Percentiles rank a stretch among this genome's conserved stretches.
phyloP scores from a whole-genome alignment of 805 yeast species.

The Cyberlindnera euphorbiiphila region DNA sequence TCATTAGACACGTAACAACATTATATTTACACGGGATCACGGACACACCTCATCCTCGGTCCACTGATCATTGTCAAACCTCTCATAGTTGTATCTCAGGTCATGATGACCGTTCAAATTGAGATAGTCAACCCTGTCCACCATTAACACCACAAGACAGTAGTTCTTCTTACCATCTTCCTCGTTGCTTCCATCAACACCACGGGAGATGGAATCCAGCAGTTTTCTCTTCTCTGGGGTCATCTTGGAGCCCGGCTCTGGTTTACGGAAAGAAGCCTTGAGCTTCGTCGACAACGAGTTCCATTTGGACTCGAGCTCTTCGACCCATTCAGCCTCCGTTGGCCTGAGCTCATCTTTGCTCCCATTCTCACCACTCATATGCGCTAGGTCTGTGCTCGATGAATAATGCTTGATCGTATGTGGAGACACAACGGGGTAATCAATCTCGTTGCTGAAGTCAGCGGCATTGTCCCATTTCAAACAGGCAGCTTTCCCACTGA shows the following conservation, averaged over 20 bases:
- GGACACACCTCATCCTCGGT: constrained; percentile 78
- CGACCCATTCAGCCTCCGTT: constrained; percentile 56
- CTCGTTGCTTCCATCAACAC: constrained; percentile 76
- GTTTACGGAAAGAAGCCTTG: constrained; percentile 67
- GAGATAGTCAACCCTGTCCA: constrained; percentile 66
- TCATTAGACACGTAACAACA: constrained; percentile 12
- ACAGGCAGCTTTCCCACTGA: constrained; percentile 60
- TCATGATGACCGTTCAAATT: constrained; percentile 52
- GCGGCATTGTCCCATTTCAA: constrained; percentile 29
- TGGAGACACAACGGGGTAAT: constrained; percentile 32
- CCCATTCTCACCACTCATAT: constrained; percentile 14
- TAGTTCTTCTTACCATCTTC: constrained; percentile 59
- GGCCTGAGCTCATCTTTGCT: constrained; percentile 14
- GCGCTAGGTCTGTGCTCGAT: constrained; percentile 24
- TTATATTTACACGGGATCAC: constrained; percentile 22
- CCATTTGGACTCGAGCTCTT: constrained; percentile 66
- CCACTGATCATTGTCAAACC: constrained; percentile 63
- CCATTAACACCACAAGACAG: constrained; percentile 63
- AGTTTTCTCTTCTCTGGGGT: constrained; percentile 49
- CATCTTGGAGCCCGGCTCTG: constrained; percentile 62
- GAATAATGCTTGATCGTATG: constrained; percentile 19
- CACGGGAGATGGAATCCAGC: constrained; percentile 70
- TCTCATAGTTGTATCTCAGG: constrained; percentile 45
- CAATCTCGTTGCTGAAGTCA: constrained; percentile 17
- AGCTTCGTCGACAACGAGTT: constrained; percentile 48